Conservation (phyloP, 768 basidiomycete genomes). For the Trametes coccinea region DNA sequence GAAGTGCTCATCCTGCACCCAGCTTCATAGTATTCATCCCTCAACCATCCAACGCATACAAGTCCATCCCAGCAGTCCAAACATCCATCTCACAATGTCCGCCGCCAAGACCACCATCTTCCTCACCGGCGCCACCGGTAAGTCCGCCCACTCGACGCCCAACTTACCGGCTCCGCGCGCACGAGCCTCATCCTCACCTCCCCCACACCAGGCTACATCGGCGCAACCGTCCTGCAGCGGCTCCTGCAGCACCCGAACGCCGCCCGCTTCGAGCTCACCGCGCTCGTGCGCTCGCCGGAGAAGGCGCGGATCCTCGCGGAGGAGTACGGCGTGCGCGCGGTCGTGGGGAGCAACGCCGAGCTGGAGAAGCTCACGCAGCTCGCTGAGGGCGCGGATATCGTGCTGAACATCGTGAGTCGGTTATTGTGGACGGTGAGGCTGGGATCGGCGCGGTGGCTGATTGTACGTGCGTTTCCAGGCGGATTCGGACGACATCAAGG, state of each 20-base stretch:
- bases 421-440: no score
- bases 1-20: no score
- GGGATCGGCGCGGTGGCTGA: no score
- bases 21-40: no score
- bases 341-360: slow-evolving; percentile 33
- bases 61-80: no score
- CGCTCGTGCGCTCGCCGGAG: slow-evolving; percentile 4
- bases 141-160: no score
- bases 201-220: slow-evolving; percentile 65
- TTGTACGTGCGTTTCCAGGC: slow-evolving; percentile 33
- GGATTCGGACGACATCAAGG: slow-evolving; percentile 47
- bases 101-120: no score
- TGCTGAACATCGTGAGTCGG: slow-evolving; percentile 22
- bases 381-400: slow-evolving; percentile 45
- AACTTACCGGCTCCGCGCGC: no score
- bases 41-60: no score
- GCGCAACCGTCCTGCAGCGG: slow-evolving; percentile 50
- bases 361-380: slow-evolving; percentile 38
- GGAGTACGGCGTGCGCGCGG: slow-evolving; percentile 24
- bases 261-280: slow-evolving; percentile 4
- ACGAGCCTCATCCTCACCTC: no score
- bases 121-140: no score
- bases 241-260: slow-evolving; percentile 42
- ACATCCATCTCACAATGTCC: no score
- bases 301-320: slow-evolving; percentile 14